A percentile compares a stretch with the other conserved stretches of the same genome.
Evolutionary conservation across 345 rosid species (phyloP).

Genomic region (Mallotus nudiflorus): DNA sequence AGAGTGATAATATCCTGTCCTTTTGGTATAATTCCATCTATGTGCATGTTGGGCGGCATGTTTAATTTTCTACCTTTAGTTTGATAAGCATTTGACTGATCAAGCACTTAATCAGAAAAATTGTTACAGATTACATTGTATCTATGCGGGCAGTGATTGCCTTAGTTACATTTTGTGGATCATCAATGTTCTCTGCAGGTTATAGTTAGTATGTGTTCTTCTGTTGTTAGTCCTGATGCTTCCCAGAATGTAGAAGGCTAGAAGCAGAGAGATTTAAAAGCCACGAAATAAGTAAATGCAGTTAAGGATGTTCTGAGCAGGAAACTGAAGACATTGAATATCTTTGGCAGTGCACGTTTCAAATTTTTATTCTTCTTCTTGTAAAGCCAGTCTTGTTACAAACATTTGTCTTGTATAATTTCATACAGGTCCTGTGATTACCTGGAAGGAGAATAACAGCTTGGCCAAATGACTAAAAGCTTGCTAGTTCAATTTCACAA

Average conservation of each 20-base stretch:
- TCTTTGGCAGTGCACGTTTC: not conserved
- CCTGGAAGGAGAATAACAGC: not conserved
- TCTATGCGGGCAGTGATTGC: not conserved
- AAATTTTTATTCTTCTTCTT: not conserved
- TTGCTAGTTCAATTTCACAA: no score
- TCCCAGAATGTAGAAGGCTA: not conserved
- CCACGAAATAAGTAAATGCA: not conserved
- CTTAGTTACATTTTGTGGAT: not conserved
- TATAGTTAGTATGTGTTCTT: not conserved
- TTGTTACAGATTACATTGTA: no score
- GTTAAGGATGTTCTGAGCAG: not conserved
- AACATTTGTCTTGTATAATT: not conserved
- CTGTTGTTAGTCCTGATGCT: not conserved
- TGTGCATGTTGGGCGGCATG: not conserved
- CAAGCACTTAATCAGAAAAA: not conserved
- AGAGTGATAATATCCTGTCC: constrained; percentile 27
- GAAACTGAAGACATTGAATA: not conserved
- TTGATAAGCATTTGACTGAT: not conserved
- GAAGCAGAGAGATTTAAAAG: not conserved
- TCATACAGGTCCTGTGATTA: not conserved
- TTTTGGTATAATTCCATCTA: constrained; percentile 15
- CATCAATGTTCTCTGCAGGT: not conserved
- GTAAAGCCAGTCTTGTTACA: not conserved
- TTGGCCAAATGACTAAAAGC: no score
- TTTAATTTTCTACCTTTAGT: not conserved